Base-by-base conservation (phyloP, 495 filamentous ascomycete species). In the Clohesyomyces aquaticus region DNA sequence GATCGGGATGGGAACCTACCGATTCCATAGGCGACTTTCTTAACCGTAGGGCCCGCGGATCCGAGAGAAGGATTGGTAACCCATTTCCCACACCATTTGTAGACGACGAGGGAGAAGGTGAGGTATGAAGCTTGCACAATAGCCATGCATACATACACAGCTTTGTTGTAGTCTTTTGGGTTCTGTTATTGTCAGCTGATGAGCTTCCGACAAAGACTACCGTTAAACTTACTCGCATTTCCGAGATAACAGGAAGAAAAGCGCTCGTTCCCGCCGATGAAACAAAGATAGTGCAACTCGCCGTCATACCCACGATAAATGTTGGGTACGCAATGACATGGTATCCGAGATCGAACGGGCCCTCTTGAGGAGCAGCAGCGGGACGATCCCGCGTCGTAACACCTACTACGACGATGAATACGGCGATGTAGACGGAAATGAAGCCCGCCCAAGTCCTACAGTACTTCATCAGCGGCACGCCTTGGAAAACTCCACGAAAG, bases 11-110 rank as follows among this genome's bases (percentile, higher is more conserved):
- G n/a, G 46, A 4, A 74, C 68, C 32, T 48, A 64, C 62, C 91
- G 60, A 95, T 79, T n/a, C 90, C 91, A 68, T 89, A 96, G 1
- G 90, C 88, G 29, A 92, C 74, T 74, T 90, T 91, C 61, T 83
- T 81, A 14, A 93, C 71, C 0, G 83, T 28, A 0, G 76, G 74
- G 11, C 83, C 79, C 4, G 88, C 84, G 0, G 86, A 86, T 16
- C 86, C 80, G 0, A 93, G 79, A 9, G 88, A 87, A 0, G 90
- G 90, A 1, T 84, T 85, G 9, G 75, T 65, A 46, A 93, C 91
- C 22, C 77, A 76, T 1, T 73, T 72, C 19, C 91, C 91, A 38
- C 85, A 84, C 70, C 83, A 95, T 73, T 74, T 78, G 77, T 93
- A 96, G 61, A 91, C 85, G 25, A 91, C 78, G 3, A 86, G 79